A percentile compares a stretch with the other conserved stretches of the same genome.
These are phyloP conservation scores for Starmerella apis DNA, from an alignment of 805 yeast genomes.

Conservation along the genomic window DNA sequence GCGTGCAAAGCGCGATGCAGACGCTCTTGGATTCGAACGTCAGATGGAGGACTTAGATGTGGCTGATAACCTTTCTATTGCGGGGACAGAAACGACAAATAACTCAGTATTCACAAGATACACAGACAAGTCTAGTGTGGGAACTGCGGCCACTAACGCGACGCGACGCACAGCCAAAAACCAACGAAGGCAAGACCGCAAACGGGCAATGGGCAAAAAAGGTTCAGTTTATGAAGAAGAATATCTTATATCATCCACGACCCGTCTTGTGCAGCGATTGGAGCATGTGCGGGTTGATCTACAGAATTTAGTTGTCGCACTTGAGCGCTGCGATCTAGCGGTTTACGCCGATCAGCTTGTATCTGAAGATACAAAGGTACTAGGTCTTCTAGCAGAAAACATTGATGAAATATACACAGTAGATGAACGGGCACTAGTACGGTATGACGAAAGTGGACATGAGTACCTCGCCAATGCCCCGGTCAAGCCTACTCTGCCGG, in stretches of 20 bases:
- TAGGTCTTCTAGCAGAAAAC: constrained; percentile 46
- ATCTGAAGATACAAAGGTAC: constrained; percentile 49
- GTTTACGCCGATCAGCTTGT: constrained; percentile 80
- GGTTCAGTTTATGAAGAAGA: constrained; percentile 97
- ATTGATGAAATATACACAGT: constrained; percentile 67
- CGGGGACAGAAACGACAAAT: constrained; percentile 86
- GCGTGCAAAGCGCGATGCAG: constrained; percentile 68
- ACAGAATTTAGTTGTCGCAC: constrained; percentile 56
- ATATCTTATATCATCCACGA: constrained; percentile 76
- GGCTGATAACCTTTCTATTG: constrained; percentile 89
- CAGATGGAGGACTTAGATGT: constrained; percentile 38
- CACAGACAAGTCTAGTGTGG: constrained; percentile 81
- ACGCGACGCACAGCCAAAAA: constrained; percentile 87
- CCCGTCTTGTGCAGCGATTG: constrained; percentile 76
- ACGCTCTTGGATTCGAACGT: constrained; percentile 80
- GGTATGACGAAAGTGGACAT: constrained; percentile 81
- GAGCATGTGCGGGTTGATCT: constrained; percentile 69
- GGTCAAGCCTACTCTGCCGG: constrained; percentile 19
- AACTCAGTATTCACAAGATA: constrained; percentile 91
- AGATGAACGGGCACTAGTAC: constrained; percentile 76
- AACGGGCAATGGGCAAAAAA: constrained; percentile 92
- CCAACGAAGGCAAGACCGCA: constrained; percentile 88
- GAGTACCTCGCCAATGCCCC: constrained; percentile 49
- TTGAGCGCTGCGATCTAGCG: constrained; percentile 58
- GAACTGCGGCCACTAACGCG: constrained; percentile 95